phyloP scores from a whole-genome alignment of 2,329 filamentous ascomycete genomes.

The Hypoxylon sp. region DNA sequence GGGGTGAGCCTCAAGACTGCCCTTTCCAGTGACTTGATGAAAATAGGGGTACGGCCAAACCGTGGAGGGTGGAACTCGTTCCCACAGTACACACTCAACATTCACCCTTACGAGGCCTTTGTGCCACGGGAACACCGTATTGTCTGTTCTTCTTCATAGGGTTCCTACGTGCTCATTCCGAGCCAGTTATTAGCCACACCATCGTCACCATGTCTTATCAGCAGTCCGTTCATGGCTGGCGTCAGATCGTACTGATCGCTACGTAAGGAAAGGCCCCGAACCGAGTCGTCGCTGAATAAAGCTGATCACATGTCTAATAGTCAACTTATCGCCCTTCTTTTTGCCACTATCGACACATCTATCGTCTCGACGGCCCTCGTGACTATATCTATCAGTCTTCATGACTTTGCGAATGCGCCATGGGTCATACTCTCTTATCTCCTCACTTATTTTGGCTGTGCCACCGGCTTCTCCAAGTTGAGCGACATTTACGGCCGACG shows the following conservation, averaged over 20 bases:
- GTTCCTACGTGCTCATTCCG: background rate
- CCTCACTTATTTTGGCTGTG: slow-evolving; percentile 69
- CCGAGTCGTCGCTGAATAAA: slow-evolving; percentile 44
- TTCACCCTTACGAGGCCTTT: background rate
- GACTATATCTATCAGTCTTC: slow-evolving; percentile 65
- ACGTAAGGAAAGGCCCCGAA: slow-evolving; percentile 47
- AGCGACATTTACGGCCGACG: slow-evolving; percentile 70
- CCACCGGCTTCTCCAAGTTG: slow-evolving; percentile 68
- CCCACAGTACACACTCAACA: background rate
- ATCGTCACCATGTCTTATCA: slow-evolving; percentile 39
- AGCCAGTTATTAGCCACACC: background rate
- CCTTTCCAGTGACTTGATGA: background rate
- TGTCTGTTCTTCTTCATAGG: background rate
- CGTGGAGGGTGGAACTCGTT: background rate
- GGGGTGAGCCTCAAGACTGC: background rate
- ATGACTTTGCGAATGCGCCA: slow-evolving; percentile 63
- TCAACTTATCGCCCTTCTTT: slow-evolving; percentile 64
- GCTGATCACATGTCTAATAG: slow-evolving; percentile 48
- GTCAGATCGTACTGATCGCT: slow-evolving; percentile 52
- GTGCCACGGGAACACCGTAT: background rate
- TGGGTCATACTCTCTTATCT: slow-evolving; percentile 69
- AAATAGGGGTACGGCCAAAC: background rate
- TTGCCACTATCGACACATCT: slow-evolving; percentile 68
- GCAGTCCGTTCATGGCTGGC: slow-evolving; percentile 40
- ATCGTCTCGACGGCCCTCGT: slow-evolving; percentile 69